These are phyloP conservation scores for Ceratocystis huliohia DNA, from an alignment of 2,329 filamentous ascomycete species.

Conservation along the genomic window DNA sequence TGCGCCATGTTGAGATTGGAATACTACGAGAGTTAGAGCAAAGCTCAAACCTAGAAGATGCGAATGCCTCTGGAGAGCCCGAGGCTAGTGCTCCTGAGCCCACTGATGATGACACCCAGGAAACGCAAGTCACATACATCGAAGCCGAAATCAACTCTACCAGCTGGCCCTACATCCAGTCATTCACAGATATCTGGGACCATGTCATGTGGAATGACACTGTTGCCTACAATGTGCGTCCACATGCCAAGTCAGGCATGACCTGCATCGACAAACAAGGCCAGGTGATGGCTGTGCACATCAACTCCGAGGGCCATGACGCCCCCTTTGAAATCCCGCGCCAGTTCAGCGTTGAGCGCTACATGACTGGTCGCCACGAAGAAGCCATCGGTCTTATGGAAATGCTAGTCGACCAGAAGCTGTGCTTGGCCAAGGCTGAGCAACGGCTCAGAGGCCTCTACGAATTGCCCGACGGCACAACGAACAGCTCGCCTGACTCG, in stretches of 20 bases:
- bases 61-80: too few relatives aligned
- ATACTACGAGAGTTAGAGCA: not conserved
- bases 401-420: constrained; percentile 17
- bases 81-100: too few relatives aligned
- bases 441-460: not conserved
- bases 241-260: constrained; percentile 30
- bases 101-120: constrained; percentile 26
- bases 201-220: constrained; percentile 37
- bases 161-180: constrained; percentile 31
- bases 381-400: constrained; percentile 28
- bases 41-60: not conserved
- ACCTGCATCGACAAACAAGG: constrained; percentile 35
- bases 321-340: constrained; percentile 37
- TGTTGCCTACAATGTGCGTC: constrained; percentile 29
- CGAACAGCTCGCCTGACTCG: not conserved
- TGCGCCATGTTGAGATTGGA: constrained; percentile 24
- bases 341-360: constrained; percentile 43
- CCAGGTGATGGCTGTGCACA: constrained; percentile 39
- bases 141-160: constrained; percentile 31
- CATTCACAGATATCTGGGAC: constrained; percentile 38
- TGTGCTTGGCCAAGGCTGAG: constrained; percentile 11
- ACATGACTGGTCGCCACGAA: constrained; percentile 34
- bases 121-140: constrained; percentile 33
- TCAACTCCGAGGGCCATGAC: constrained; percentile 33
- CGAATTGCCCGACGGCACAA: not conserved